Conservation (phyloP, 208 protist genomes). For the Leishmania amazonensis region DNA sequence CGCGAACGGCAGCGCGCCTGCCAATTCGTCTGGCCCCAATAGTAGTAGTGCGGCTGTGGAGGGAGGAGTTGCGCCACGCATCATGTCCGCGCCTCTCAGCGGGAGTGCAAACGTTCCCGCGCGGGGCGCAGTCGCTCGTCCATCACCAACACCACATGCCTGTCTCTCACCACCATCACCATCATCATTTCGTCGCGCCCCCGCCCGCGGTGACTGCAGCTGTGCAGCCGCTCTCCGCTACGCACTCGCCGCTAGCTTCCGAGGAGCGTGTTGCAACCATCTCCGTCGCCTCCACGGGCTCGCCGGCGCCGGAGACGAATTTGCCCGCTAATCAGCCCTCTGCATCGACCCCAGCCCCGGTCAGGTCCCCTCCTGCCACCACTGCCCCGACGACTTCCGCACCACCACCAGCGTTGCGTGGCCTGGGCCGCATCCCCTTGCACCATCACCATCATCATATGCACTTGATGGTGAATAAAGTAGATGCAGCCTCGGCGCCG, state of each 20-base stretch:
- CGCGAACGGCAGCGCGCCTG: neutral
- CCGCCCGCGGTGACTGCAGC: neutral
- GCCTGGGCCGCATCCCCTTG: slow-evolving; percentile 12
- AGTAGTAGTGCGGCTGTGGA: slow-evolving; percentile 3
- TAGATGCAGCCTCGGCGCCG: slow-evolving; percentile 1
- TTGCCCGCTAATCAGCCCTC: neutral
- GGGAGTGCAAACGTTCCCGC: slow-evolving; percentile 7
- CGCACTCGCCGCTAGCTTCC: neutral
- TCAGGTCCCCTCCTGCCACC: neutral
- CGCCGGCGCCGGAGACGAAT: neutral
- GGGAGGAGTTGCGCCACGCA: neutral
- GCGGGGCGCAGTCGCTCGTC: slow-evolving; percentile 12
- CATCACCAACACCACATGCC: slow-evolving; percentile 37
- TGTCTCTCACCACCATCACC: slow-evolving; percentile 32
- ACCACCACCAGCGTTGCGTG: slow-evolving; percentile 17
- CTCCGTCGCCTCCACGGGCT: neutral
- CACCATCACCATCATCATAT: slow-evolving; percentile 44
- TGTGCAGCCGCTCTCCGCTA: slow-evolving; percentile 1
- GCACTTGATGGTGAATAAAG: slow-evolving; percentile 18
- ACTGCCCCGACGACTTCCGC: neutral
- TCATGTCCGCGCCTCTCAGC: neutral
- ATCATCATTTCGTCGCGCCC: slow-evolving; percentile 14
- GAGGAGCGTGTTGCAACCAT: slow-evolving; percentile 14
- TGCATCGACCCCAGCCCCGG: neutral
- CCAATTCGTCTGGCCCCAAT: neutral